Percentiles rank a stretch among this genome's conserved stretches.
Conservation (phyloP, 2,329 filamentous ascomycete species). For the Ophiocordyceps polyrhachis-furcata region DNA sequence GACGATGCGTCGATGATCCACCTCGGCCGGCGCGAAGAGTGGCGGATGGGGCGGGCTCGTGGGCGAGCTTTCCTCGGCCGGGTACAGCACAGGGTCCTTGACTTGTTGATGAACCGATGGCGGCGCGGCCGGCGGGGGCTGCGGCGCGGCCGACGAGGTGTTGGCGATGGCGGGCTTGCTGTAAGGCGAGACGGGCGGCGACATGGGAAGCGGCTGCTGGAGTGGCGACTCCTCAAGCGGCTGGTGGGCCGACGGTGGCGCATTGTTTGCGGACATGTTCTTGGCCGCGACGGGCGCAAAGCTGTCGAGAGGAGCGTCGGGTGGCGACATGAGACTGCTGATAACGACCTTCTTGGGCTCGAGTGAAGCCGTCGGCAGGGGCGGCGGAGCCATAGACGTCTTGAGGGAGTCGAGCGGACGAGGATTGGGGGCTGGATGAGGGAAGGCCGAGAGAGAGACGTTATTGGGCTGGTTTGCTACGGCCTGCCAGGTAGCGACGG, state of each 20-base stretch:
- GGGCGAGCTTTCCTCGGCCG: slow-evolving; percentile 21
- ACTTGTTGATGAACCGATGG: slow-evolving; percentile 9
- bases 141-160: slow-evolving; percentile 11
- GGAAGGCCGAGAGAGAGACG: slow-evolving; percentile 3
- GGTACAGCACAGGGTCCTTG: slow-evolving; percentile 41
- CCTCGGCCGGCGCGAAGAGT: slow-evolving; percentile 26
- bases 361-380: slow-evolving; percentile 6
- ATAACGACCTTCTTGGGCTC: slow-evolving; percentile 26
- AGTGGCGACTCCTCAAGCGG: slow-evolving; percentile 4
- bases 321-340: slow-evolving; percentile 42
- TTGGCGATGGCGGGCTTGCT: slow-evolving; percentile 19
- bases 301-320: slow-evolving; percentile 34
- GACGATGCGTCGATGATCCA: slow-evolving; percentile 26
- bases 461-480: slow-evolving; percentile 3
- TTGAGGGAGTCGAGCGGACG: slow-evolving; percentile 6
- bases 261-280: neutral
- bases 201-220: slow-evolving; percentile 25
- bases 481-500: neutral
- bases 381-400: slow-evolving; percentile 13
- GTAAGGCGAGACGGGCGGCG: slow-evolving; percentile 37
- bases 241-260: neutral
- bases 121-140: slow-evolving; percentile 3
- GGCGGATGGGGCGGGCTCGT: slow-evolving; percentile 25
- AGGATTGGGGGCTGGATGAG: slow-evolving; percentile 10
- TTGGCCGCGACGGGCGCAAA: slow-evolving; percentile 16